Conservation (phyloP, 805 yeast genomes). For the Suhomyces sp. region DNA sequence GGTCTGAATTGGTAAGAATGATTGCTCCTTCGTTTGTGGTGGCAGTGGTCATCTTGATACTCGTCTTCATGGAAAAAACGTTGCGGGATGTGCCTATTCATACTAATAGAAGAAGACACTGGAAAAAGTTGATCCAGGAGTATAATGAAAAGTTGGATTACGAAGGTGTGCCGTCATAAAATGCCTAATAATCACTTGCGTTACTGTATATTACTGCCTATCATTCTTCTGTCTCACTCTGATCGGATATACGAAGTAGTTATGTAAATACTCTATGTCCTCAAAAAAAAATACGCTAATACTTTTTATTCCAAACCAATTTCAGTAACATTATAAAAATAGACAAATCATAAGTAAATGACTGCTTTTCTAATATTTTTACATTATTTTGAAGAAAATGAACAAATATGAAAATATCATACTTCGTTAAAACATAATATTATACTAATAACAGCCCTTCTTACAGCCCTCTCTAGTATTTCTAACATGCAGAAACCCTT, state of each 20-base stretch:
- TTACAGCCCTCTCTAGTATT: not conserved
- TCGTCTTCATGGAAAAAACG: slow-evolving; percentile 52
- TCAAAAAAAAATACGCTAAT: too few relatives aligned
- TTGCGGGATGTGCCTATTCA: slow-evolving; percentile 66
- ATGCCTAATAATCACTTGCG: not conserved
- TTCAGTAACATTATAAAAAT: too few relatives aligned
- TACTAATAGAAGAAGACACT: slow-evolving; percentile 58
- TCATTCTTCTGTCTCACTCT: too few relatives aligned
- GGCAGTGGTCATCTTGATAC: slow-evolving; percentile 47
- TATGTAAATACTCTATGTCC: not conserved
- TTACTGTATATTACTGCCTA: too few relatives aligned
- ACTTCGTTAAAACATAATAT: not conserved
- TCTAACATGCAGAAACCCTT: not conserved
- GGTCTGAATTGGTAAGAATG: slow-evolving; percentile 56
- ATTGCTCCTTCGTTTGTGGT: slow-evolving; percentile 66
- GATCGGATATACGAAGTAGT: not conserved
- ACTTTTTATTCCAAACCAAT: too few relatives aligned
- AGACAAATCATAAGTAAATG: not conserved
- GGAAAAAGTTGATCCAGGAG: slow-evolving; percentile 57
- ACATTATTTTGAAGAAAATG: too few relatives aligned
- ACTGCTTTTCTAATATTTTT: too few relatives aligned
- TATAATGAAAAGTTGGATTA: slow-evolving; percentile 60
- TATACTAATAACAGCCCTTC: not conserved
- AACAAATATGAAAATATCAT: not conserved
- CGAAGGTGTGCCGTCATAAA: slow-evolving; percentile 83